Conservation (phyloP, 1,284 basidiomycete genomes). For the Microbotryum saponariae region DNA sequence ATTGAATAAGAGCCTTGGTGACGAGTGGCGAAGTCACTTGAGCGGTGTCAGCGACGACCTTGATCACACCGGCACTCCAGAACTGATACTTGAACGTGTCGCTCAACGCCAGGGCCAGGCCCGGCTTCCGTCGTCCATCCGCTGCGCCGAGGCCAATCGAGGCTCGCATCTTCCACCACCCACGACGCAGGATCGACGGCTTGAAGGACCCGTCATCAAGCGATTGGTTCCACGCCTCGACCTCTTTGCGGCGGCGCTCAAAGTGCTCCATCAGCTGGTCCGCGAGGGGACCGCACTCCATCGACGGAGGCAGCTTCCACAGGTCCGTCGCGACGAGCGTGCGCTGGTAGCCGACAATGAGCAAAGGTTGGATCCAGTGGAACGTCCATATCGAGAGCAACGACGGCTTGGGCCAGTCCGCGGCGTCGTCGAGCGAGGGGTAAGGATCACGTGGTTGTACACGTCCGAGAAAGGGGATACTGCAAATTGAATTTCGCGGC, state of each 20-base stretch:
- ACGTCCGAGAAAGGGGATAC: conserved; percentile 9
- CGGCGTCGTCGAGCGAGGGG: conserved; percentile 52
- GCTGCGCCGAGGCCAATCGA: conserved; percentile 1
- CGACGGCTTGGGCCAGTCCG: conserved; percentile 48
- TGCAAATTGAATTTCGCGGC: background rate
- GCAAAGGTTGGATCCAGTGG: conserved; percentile 54
- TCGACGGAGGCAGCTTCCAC: conserved; percentile 49
- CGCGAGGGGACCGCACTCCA: conserved; percentile 51
- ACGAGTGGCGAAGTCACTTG: conserved; percentile 66
- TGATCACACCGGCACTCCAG: conserved; percentile 66
- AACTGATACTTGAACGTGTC: conserved; percentile 52
- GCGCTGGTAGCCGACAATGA: conserved; percentile 58
- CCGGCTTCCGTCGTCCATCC: conserved; percentile 24
- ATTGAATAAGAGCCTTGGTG: conserved; percentile 70
- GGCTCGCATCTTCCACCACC: conserved; percentile 28
- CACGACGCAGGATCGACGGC: conserved; percentile 22
- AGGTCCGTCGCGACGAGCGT: conserved; percentile 21
- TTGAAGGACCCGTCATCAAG: conserved; percentile 35
- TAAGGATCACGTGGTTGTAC: conserved; percentile 20
- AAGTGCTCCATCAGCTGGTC: conserved; percentile 39
- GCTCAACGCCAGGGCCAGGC: conserved; percentile 19
- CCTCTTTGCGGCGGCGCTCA: conserved; percentile 32
- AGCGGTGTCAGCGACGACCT: conserved; percentile 51
- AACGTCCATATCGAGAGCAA: conserved; percentile 53
- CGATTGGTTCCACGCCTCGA: conserved; percentile 40